Base-by-base conservation (phyloP, 345 rosid genomes). In the Boechera retrofracta region DNA sequence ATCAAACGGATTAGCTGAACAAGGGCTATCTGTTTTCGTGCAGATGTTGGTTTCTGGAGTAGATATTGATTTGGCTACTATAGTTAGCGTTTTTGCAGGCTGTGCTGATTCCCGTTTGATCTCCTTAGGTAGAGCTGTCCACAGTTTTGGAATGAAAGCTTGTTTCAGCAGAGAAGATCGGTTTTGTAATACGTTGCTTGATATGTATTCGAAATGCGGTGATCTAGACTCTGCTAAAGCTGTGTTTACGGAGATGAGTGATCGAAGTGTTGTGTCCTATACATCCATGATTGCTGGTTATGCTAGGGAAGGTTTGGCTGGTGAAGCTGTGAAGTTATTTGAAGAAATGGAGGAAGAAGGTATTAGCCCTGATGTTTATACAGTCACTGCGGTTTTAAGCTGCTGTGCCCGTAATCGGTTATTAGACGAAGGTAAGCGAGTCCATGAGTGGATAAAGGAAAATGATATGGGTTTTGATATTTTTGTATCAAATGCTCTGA, bases 251-350 rank as follows among this genome's bases (percentile, higher is more conserved):
- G 72, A 66, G 69, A 87, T 84, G 85, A 79, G 45, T 36, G 86
- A 84, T 54, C 81, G 60, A 78, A 86, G 67, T 84, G 87, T 85
- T 44, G 94, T 91, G 66, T 85, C 94, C 3, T 91, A 92, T 79
- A 91, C 94, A 78, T 84, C 90, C 0, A 76, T 89, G 94, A 87
- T 91, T 61, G 86, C 90, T 63, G 97, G 89, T 75, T 91, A 86
- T 71, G 84, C 89, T 61, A 85, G 89, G 33, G 82, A 81, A 77
- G 88, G 87, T 44, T 76, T 75, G 51, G 81, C 85, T 52, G 83
- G 82, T 75, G 85, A 68, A 13, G 89, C 88, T 58, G 85, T 86
- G 72, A 79, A 81, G 71, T 68, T 83, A 64, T 89, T 91, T 47
- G 69, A 5, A 42, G 85, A 80, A 55, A 89, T 91, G 90, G 81